Evolutionary conservation across 1,139 yeast genomes (phyloP), one percentile per base, ranked within the genome.

Genomic region (Yamadazyma friedrichii): DNA sequence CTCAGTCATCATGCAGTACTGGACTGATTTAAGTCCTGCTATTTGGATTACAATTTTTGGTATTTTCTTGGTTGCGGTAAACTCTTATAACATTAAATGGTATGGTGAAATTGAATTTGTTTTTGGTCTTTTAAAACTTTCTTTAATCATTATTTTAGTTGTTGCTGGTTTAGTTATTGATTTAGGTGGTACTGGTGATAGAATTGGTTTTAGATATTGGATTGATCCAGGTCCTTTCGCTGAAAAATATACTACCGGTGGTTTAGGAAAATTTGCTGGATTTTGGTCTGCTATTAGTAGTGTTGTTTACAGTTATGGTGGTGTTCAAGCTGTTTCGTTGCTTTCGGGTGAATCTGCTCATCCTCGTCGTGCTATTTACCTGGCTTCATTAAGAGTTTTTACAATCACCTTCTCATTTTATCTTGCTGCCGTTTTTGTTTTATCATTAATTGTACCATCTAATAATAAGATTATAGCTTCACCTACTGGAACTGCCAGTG

Each of bases 281-380:
- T 44, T 87, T 78, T 63, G 84, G 50, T 87, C 87, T 57, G 96
- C 96, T 49, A 80, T 88, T 26, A 78, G 88, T 53, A 70, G 87
- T 9, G 86, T 85, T 25, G 95, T 96, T 6, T 88, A 87, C 62
- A 80, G 95, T 3, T 84, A 85, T 55, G 89, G 68, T 36, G 70
- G 70, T 32, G 64, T 74, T 17, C 77, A 72, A 51, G 61, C 70
- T 51, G 83, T 84, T 44, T 91, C 93, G 40, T 67, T 88, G 48
- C 88, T 95, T n/a, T 87, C 95, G 24, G 89, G 94, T 11, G 95
- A 88, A 64, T 79, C 94, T 31, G 71, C 71, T 33, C 78, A 84
- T 59, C 95, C 96, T 33, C 51, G 72, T 56, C 74, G 74, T 55
- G 58, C 86, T 25, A 66, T 87, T 38, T 93, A 94, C 40, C 70